phyloP scores from a whole-genome alignment of 495 filamentous ascomycete genomes.

The Cairneyella variabilis region DNA sequence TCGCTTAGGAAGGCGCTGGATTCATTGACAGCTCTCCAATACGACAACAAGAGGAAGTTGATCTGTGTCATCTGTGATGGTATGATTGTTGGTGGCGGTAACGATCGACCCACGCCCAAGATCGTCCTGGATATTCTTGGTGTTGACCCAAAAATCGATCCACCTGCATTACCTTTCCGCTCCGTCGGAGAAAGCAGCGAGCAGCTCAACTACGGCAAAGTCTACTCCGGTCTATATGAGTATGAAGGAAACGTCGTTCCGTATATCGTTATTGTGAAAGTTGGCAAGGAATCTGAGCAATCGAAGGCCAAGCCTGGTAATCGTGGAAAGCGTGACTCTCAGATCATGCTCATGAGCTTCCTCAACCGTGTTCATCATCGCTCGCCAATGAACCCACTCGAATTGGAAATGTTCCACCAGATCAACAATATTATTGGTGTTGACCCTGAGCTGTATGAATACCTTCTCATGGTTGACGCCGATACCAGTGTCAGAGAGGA shows the following conservation, averaged over 20 bases:
- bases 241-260: conserved; percentile 97
- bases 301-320: conserved; percentile 91
- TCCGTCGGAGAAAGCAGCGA: conserved; percentile 85
- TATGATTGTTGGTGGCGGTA: conserved; percentile 94
- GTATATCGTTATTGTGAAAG: conserved; percentile 92
- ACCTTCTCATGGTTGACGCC: conserved; percentile 94
- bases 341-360: conserved; percentile 81
- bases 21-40: conserved; percentile 88
- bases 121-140: conserved; percentile 97
- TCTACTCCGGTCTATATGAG: conserved; percentile 97
- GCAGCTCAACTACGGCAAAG: conserved; percentile 96
- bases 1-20: conserved; percentile 87
- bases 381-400: conserved; percentile 87
- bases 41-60: conserved; percentile 96
- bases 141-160: conserved; percentile 94
- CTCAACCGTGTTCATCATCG: conserved; percentile 97
- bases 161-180: conserved; percentile 87
- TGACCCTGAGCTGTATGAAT: conserved; percentile 95
- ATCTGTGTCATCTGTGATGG: conserved; percentile 93
- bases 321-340: conserved; percentile 96
- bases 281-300: conserved; percentile 95
- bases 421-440: conserved; percentile 99
- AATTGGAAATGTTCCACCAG: conserved; percentile 97
- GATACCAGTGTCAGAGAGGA: conserved; percentile 95
- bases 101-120: conserved; percentile 94